phyloP scores from a whole-genome alignment of 164 flowering plant genomes.

The Sedum album region DNA sequence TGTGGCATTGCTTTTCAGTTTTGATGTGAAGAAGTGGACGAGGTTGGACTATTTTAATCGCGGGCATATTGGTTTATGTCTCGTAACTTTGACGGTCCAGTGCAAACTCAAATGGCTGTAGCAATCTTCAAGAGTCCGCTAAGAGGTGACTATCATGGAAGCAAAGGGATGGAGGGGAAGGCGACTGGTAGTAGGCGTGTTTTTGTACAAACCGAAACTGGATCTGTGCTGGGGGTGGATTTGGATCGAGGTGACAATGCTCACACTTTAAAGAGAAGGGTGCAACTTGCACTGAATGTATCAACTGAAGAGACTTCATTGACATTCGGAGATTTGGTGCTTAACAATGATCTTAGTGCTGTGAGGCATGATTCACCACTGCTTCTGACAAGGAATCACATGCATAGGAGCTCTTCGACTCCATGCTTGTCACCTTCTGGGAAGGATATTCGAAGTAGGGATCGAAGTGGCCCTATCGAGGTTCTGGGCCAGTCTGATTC shows the following conservation, averaged over 20 bases:
- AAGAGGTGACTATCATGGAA: slow-evolving; percentile 38
- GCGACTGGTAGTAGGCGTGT: slow-evolving; percentile 48
- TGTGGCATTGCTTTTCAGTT: background rate
- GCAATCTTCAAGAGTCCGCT: slow-evolving; percentile 44
- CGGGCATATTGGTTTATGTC: slow-evolving; percentile 11
- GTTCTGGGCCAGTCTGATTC: slow-evolving; percentile 40
- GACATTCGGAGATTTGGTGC: slow-evolving; percentile 59
- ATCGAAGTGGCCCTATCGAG: slow-evolving; percentile 61
- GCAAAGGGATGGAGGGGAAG: slow-evolving; percentile 32
- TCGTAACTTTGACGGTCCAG: slow-evolving; percentile 10
- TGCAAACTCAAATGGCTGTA: slow-evolving; percentile 57
- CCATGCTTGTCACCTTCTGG: slow-evolving; percentile 64
- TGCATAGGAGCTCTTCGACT: slow-evolving; percentile 71
- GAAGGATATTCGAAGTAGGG: slow-evolving; percentile 48
- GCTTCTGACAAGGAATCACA: slow-evolving; percentile 38
- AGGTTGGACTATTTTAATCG: slow-evolving; percentile 11
- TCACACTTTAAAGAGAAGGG: slow-evolving; percentile 60
- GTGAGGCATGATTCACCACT: slow-evolving; percentile 58
- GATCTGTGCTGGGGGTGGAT: slow-evolving; percentile 74
- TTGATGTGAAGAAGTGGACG: slow-evolving; percentile 9
- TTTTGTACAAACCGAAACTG: too few species aligned
- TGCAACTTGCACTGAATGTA: slow-evolving; percentile 57
- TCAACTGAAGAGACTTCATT: slow-evolving; percentile 60
- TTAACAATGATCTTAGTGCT: slow-evolving; percentile 62
- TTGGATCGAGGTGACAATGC: slow-evolving; percentile 62